phyloP scores from a whole-genome alignment of 2,329 filamentous ascomycete genomes.

The Talaromyces amestolkiae region DNA sequence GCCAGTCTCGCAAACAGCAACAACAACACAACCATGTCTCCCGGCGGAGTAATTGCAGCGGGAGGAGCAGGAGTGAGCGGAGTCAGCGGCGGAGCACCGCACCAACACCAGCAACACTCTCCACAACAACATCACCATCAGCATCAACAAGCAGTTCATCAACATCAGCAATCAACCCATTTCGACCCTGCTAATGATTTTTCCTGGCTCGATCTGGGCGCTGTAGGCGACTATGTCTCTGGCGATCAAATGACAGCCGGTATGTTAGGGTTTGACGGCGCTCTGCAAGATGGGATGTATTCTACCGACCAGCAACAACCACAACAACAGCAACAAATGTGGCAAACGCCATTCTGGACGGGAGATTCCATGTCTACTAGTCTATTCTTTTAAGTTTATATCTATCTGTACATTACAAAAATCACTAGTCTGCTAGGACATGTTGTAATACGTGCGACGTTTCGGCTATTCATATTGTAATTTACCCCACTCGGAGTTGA shows the following conservation, averaged over 20 bases:
- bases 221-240: conserved; percentile 57
- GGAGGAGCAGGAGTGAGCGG: conserved; percentile 1
- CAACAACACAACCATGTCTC: background rate
- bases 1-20: conserved; percentile 19
- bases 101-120: conserved; percentile 1
- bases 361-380: conserved; percentile 38
- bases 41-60: background rate
- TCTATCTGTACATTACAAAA: background rate
- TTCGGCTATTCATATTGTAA: background rate
- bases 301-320: conserved; percentile 29
- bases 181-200: conserved; percentile 55
- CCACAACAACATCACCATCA: conserved; percentile 1
- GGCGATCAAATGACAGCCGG: conserved; percentile 42
- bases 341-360: conserved; percentile 42
- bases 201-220: conserved; percentile 61
- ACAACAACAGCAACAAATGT: conserved; percentile 35
- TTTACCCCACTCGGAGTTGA: conserved; percentile 8
- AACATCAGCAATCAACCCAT: conserved; percentile 32
- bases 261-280: conserved; percentile 37
- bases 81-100: background rate
- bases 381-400: conserved; percentile 31
- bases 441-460: background rate
- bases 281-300: conserved; percentile 33
- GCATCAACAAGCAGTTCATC: conserved; percentile 17
- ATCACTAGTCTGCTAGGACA: background rate